Evolutionary conservation across 2,329 filamentous ascomycete genomes (phyloP).

Genomic region (Lithohypha guttulata): DNA sequence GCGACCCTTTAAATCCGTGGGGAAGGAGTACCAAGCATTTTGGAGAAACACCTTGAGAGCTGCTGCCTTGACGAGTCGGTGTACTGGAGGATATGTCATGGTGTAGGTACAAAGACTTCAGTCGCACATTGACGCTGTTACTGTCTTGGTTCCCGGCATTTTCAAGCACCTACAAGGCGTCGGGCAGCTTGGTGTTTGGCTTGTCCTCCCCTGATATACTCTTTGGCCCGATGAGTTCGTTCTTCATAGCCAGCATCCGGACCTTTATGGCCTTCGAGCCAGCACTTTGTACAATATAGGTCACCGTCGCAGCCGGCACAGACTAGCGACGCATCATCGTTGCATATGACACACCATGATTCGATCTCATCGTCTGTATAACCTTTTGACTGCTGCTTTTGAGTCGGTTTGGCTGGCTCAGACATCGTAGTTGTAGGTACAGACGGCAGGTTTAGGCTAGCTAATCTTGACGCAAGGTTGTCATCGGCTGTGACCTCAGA

Average conservation of each 20-base stretch:
- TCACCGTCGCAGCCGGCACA: conserved; percentile 63
- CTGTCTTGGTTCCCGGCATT: not conserved
- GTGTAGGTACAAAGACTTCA: no score
- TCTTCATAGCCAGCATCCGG: conserved; percentile 61
- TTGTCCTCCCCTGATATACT: conserved; percentile 32
- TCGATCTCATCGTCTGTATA: conserved; percentile 59
- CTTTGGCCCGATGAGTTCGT: conserved; percentile 55
- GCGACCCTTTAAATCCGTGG: no score
- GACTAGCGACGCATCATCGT: conserved; percentile 61
- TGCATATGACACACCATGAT: conserved; percentile 73
- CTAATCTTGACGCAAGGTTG: conserved; percentile 20
- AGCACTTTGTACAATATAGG: conserved; percentile 67
- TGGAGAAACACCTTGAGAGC: no score
- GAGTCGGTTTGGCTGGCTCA: not conserved
- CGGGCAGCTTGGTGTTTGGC: conserved; percentile 14
- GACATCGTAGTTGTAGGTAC: conserved; percentile 17
- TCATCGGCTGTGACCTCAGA: conserved; percentile 13
- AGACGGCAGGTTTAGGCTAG: conserved; percentile 20
- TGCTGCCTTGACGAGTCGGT: no score
- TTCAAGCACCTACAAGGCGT: not conserved
- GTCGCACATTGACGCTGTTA: no score
- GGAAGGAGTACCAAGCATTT: no score
- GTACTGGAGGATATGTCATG: no score
- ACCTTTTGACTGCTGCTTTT: conserved; percentile 17
- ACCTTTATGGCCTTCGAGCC: conserved; percentile 68